Evolutionary conservation across 2,329 filamentous ascomycete genomes (phyloP).

Genomic region (Ambrosiella xylebori): DNA sequence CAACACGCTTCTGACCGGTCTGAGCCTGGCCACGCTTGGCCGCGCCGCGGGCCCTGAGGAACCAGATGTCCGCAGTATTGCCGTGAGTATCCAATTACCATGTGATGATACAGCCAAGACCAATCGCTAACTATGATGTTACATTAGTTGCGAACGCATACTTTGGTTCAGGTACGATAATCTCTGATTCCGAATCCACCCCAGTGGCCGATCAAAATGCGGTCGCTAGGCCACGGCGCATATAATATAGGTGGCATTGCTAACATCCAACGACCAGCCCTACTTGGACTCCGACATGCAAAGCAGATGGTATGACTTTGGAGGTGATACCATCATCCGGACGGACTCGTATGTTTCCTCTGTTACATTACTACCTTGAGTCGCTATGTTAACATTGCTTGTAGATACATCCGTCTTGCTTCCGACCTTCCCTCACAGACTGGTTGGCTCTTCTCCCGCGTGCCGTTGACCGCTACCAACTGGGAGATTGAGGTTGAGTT

Average conservation of each 20-base stretch:
- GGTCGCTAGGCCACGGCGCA: background rate
- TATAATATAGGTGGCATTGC: background rate
- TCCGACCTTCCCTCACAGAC: conserved; percentile 78
- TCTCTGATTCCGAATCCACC: background rate
- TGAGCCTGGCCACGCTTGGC: conserved; percentile 8
- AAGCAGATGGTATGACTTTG: conserved; percentile 98
- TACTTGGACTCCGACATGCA: conserved; percentile 97
- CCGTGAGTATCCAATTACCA: conserved; percentile 12
- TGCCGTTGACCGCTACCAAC: conserved; percentile 91
- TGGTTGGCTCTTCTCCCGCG: conserved; percentile 86
- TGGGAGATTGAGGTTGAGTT: conserved; percentile 98
- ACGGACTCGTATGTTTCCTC: conserved; percentile 40
- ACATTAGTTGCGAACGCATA: conserved; percentile 67
- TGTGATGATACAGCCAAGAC: background rate
- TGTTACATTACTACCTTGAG: background rate
- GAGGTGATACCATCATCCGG: conserved; percentile 76
- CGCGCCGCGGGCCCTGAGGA: conserved; percentile 10
- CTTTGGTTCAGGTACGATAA: conserved; percentile 51
- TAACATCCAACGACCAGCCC: conserved; percentile 36
- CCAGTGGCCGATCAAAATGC: background rate
- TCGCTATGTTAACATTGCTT: background rate
- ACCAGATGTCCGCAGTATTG: conserved; percentile 14
- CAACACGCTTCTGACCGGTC: conserved; percentile 12
- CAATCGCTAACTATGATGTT: conserved; percentile 10
- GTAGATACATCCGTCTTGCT: conserved; percentile 78